Conservation (phyloP, 2,329 filamentous ascomycete genomes). For the Nothophoma quercina region DNA sequence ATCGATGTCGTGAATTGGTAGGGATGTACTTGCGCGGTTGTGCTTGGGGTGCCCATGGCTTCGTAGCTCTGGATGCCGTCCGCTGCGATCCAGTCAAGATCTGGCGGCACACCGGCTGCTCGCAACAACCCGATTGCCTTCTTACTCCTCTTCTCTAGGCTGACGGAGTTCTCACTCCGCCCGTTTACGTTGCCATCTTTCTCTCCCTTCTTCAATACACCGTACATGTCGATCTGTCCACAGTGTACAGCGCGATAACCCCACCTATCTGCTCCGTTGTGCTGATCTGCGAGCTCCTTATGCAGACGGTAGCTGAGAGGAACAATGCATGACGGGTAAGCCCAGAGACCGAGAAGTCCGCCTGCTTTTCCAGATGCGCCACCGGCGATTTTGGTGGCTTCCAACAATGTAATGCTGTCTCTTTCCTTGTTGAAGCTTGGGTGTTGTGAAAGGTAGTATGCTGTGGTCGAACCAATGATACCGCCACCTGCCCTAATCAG, state of each 20-base stretch:
- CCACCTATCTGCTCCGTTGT: constrained; percentile 80
- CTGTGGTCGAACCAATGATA: constrained; percentile 89
- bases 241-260: constrained; percentile 84
- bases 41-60: constrained; percentile 80
- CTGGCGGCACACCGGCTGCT: constrained; percentile 71
- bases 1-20: constrained; percentile 89
- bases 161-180: constrained; percentile 50
- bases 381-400: constrained; percentile 85
- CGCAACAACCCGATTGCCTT: constrained; percentile 60
- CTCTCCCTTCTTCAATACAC: constrained; percentile 46
- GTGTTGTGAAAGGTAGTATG: constrained; percentile 90
- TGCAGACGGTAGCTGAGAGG: constrained; percentile 87
- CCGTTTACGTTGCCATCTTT: constrained; percentile 39
- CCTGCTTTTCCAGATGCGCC: constrained; percentile 95
- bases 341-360: constrained; percentile 88
- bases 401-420: constrained; percentile 84
- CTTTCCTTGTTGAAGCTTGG: constrained; percentile 76
- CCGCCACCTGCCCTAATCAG: constrained; percentile 71
- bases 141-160: constrained; percentile 63
- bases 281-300: constrained; percentile 81
- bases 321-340: constrained; percentile 84
- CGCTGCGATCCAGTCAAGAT: constrained; percentile 84
- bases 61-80: constrained; percentile 74
- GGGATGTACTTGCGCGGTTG: constrained; percentile 94
- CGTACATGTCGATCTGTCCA: constrained; percentile 67